phyloP scores from a whole-genome alignment of 331 rosid genomes.

The Telfairia occidentalis region DNA sequence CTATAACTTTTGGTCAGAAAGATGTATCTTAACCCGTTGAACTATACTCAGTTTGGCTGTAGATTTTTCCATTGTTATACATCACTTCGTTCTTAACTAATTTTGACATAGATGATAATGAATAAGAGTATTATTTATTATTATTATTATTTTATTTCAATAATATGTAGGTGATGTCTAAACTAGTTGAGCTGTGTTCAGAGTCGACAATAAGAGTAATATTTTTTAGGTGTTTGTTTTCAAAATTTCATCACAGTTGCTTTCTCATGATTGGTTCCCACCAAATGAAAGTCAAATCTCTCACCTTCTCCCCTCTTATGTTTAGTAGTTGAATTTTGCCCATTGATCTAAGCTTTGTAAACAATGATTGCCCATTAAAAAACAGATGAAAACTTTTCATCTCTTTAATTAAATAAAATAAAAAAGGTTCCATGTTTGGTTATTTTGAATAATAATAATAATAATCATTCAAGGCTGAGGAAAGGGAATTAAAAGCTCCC shows the following conservation, averaged over 20 bases:
- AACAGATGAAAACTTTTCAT: slow-evolving; percentile 2
- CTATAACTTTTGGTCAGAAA: too few species aligned
- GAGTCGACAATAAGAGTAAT: too few species aligned
- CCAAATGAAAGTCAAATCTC: neutral
- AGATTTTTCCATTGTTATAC: too few species aligned
- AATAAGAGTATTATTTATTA: too few species aligned
- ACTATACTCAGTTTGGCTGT: too few species aligned
- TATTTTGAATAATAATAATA: neutral
- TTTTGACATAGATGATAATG: too few species aligned
- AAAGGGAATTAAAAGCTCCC: slow-evolving; percentile 22
- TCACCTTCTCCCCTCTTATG: neutral
- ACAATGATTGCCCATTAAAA: slow-evolving; percentile 9
- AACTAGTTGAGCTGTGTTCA: too few species aligned
- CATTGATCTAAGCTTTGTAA: neutral
- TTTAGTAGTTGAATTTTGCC: neutral
- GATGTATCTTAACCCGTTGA: too few species aligned
- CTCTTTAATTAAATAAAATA: neutral
- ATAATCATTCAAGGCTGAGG: neutral
- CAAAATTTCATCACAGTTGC: neutral
- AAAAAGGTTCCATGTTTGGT: neutral
- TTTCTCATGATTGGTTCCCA: neutral
- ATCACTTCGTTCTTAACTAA: too few species aligned
- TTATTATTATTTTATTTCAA: too few species aligned
- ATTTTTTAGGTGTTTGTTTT: too few species aligned
- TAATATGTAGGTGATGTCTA: too few species aligned